Evolutionary conservation across 2,329 filamentous ascomycete species (phyloP).

Genomic region (Diaporthe sp.): DNA sequence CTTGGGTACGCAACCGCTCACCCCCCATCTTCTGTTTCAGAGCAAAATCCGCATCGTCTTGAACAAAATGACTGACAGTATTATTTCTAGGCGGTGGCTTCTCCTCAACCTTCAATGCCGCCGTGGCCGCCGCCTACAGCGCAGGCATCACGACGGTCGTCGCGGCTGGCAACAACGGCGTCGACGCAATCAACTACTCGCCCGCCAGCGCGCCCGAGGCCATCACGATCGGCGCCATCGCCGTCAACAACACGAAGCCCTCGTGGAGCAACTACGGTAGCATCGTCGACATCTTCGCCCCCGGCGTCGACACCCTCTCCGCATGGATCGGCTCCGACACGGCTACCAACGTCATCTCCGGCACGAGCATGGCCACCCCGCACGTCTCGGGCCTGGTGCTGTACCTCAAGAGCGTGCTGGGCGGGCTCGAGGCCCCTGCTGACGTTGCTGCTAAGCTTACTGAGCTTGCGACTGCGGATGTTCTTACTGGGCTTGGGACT

Average conservation of each 20-base stretch:
- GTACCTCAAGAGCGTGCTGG: slow-evolving; percentile 57
- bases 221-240: slow-evolving; percentile 57
- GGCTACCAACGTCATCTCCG: slow-evolving; percentile 62
- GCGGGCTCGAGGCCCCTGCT: slow-evolving; percentile 51
- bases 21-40: not conserved
- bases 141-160: slow-evolving; percentile 55
- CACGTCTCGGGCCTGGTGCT: slow-evolving; percentile 72
- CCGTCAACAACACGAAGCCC: slow-evolving; percentile 48
- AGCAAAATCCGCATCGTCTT: not conserved
- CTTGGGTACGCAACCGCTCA: not conserved
- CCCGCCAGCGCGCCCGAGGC: slow-evolving; percentile 53
- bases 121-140: slow-evolving; percentile 50
- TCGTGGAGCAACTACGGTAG: slow-evolving; percentile 61
- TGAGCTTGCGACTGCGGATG: slow-evolving; percentile 49
- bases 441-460: slow-evolving; percentile 57
- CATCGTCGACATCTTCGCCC: slow-evolving; percentile 59
- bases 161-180: slow-evolving; percentile 56
- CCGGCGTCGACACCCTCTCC: slow-evolving; percentile 56
- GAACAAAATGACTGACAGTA: not conserved
- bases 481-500: slow-evolving; percentile 35
- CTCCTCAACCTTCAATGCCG: slow-evolving; percentile 51
- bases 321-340: slow-evolving; percentile 53
- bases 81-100: slow-evolving; percentile 25
- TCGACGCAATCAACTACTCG: slow-evolving; percentile 48
- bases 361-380: slow-evolving; percentile 73